Evolutionary conservation across 257 asterid genomes (phyloP).

Genomic region (Scutellaria baicalensis): DNA sequence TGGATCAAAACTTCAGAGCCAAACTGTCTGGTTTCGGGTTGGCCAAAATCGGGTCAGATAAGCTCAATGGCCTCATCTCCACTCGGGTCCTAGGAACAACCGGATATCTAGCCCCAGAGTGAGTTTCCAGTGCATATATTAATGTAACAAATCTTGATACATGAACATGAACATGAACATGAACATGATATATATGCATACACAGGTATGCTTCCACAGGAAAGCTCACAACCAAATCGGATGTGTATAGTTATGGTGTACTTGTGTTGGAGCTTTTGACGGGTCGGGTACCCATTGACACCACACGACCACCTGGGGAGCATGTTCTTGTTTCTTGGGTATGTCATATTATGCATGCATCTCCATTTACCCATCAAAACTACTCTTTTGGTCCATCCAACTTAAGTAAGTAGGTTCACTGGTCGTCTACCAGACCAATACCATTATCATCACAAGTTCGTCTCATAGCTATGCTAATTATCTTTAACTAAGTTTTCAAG

Average conservation of each 20-base stretch:
- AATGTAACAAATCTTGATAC: too few relatives aligned
- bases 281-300: conserved; percentile 66
- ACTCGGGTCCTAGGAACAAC: conserved; percentile 83
- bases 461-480: too few relatives aligned
- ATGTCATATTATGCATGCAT: not conserved
- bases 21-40: conserved; percentile 69
- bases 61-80: conserved; percentile 61
- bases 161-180: too few relatives aligned
- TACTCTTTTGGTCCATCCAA: too few relatives aligned
- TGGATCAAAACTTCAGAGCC: conserved; percentile 56
- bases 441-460: too few relatives aligned
- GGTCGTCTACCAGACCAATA: too few relatives aligned
- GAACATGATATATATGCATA: not conserved
- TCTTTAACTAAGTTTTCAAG: too few relatives aligned
- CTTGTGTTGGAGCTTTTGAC: conserved; percentile 73
- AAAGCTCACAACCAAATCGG: conserved; percentile 78
- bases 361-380: too few relatives aligned
- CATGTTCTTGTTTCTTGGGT: conserved; percentile 82
- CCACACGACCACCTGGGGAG: conserved; percentile 61
- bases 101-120: conserved; percentile 89
- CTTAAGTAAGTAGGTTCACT: too few relatives aligned
- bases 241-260: conserved; percentile 76
- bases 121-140: conserved; percentile 13
- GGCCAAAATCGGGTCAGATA: conserved; percentile 72
- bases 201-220: conserved; percentile 80